Base-by-base conservation (phyloP, 176 grass and related monocot species). In the Rhynchospora tenuis region DNA sequence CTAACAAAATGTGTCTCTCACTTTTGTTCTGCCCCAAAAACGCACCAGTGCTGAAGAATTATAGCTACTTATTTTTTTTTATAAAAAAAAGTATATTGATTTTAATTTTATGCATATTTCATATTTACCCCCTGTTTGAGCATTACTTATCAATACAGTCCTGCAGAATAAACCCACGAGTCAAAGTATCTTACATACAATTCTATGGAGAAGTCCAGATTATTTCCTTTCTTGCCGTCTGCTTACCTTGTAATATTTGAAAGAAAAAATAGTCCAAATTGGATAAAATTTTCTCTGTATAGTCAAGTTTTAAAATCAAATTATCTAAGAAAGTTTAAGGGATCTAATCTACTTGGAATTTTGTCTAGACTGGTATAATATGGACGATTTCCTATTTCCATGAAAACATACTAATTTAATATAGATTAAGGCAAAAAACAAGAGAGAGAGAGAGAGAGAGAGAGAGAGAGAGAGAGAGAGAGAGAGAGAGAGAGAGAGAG, bases 11-110 rank as follows among this genome's bases (percentile, higher is more conserved):
- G 26, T 54, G 45, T 64, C n/a, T 48, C 38, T 51, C 71, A 44
- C 59, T 82, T 66, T 82, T 51, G n/a, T 28, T 81, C 79, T 81
- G 20, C 59, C 79, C 79, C 5, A 64, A 64, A 80, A 9, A 56
- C 16, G 6, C 17, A n/a, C 59, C 55, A 59, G n/a, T n/a, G n/a
- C 20, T 2, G 14, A 61, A 61, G 28, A 45, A 29, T 79, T 24
- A 27, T 19, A 59, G 14, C 50, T 14, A 28, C 59, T 79, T 79
- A 13, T 33, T 20, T 56, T 67, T 42, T 6, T 31, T 66, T 26
- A 4, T 38, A 4, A 38, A 38, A 4, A 38, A 38, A 38, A 4
- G 5, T 38, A 3, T 38, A 38, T 38, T 38, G 48, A 51, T 51
- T 12, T 51, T 10, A 51, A 51, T 10, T 51, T 51, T 51, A 51